Conservation (phyloP, 164 flowering plant species). For the Macadamia tetraphylla region DNA sequence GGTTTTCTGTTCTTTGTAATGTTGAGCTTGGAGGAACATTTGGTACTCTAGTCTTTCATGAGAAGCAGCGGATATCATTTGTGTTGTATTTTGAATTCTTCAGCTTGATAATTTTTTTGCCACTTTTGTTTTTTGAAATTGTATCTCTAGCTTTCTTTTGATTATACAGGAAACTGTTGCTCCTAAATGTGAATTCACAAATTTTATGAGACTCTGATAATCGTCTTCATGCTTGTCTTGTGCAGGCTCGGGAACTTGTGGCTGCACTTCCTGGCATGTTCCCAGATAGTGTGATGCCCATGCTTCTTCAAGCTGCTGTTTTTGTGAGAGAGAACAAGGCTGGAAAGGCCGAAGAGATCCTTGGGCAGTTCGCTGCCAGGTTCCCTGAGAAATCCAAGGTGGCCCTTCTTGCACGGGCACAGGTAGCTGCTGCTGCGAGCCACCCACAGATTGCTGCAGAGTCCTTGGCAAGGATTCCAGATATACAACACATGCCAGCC, state of each 20-base stretch:
- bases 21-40: too few relatives aligned
- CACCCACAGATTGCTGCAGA: constrained; percentile 78
- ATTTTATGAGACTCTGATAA: neutral
- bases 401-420: constrained; percentile 74
- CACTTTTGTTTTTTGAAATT: too few relatives aligned
- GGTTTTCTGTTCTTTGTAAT: too few relatives aligned
- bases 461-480: constrained; percentile 64
- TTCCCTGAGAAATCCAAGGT: constrained; percentile 57
- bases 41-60: too few relatives aligned
- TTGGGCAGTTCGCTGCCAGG: constrained; percentile 54
- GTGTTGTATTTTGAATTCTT: too few relatives aligned
- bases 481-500: constrained; percentile 92
- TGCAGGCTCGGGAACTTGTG: constrained; percentile 87
- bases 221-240: neutral
- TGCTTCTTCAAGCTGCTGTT: constrained; percentile 84
- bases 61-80: too few relatives aligned
- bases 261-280: constrained; percentile 52
- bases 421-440: constrained; percentile 81
- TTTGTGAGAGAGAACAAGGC: constrained; percentile 82
- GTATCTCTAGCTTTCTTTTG: too few relatives aligned
- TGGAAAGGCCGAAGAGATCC: constrained; percentile 76
- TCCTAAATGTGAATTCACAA: neutral
- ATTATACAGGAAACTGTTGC: too few relatives aligned
- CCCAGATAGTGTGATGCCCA: constrained; percentile 56
- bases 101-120: too few relatives aligned